Percentiles rank a stretch among this genome's conserved stretches.
Evolutionary conservation across 768 basidiomycete genomes (phyloP).

Genomic region (Mycena capillaripes): DNA sequence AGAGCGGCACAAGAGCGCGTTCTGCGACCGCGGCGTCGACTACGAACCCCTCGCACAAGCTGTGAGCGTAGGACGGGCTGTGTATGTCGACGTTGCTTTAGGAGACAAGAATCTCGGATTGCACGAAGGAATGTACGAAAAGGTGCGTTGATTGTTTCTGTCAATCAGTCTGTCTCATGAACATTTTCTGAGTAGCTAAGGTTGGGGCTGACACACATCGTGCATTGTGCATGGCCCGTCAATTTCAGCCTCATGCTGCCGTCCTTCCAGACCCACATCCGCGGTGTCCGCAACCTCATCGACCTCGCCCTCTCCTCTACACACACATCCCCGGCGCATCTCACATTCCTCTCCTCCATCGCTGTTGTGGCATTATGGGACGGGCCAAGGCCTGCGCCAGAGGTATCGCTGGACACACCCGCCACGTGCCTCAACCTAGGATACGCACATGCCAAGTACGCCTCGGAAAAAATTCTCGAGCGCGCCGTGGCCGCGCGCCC

Average conservation of each 20-base stretch:
- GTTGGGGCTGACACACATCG: no score
- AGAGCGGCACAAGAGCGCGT: no score
- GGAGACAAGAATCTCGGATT: no score
- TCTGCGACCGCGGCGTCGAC: no score
- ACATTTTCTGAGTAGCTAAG: no score
- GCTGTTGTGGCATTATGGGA: conserved; percentile 26
- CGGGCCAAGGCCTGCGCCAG: conserved; percentile 3
- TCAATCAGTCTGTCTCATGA: no score
- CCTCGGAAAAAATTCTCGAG: conserved; percentile 28
- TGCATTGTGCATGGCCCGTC: no score
- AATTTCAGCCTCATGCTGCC: not conserved
- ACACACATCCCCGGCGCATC: conserved; percentile 18
- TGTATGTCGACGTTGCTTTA: no score
- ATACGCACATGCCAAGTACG: conserved; percentile 28
- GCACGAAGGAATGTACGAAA: no score
- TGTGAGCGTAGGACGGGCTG: no score
- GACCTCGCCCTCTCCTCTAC: conserved; percentile 35
- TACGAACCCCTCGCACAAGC: no score
- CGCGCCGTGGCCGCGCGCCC: conserved; percentile 12
- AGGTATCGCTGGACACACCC: conserved; percentile 3
- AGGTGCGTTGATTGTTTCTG: no score
- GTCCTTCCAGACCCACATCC: conserved; percentile 42
- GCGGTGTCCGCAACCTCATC: conserved; percentile 39
- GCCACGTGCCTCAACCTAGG: conserved; percentile 8
- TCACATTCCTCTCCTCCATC: conserved; percentile 44